Percentiles rank a stretch among this genome's conserved stretches.
Evolutionary conservation across 345 rosid genomes (phyloP).

Genomic region (Mallotus nudiflorus): DNA sequence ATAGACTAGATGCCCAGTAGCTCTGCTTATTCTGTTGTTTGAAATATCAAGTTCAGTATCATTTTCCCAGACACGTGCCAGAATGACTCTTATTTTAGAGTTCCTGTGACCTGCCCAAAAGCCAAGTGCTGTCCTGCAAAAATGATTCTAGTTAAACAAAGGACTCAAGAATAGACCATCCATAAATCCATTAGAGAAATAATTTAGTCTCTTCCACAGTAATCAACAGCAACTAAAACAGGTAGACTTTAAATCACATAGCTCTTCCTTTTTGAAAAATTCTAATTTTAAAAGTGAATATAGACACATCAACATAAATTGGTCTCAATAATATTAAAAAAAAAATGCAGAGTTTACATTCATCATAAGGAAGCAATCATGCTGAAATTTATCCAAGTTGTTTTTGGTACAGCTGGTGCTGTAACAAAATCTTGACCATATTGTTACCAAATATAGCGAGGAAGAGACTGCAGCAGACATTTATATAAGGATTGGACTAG

Average conservation of each 20-base stretch:
- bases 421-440: background rate
- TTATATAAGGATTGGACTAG: background rate
- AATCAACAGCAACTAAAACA: background rate
- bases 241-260: background rate
- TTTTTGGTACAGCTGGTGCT: background rate
- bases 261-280: background rate
- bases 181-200: background rate
- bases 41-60: conserved; percentile 88
- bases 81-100: conserved; percentile 90
- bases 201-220: background rate
- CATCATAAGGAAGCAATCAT: background rate
- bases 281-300: background rate
- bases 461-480: background rate
- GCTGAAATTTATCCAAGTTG: background rate
- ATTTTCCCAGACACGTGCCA: conserved; percentile 96
- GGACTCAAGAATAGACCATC: background rate
- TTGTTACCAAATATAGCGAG: background rate
- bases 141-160: conserved; percentile 17
- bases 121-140: conserved; percentile 81
- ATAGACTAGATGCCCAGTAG: conserved; percentile 74
- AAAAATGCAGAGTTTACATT: background rate
- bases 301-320: background rate
- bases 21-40: conserved; percentile 85
- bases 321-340: background rate
- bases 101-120: conserved; percentile 98